Base-by-base conservation (phyloP, 2,329 filamentous ascomycete species). In the Penicillium expansum region DNA sequence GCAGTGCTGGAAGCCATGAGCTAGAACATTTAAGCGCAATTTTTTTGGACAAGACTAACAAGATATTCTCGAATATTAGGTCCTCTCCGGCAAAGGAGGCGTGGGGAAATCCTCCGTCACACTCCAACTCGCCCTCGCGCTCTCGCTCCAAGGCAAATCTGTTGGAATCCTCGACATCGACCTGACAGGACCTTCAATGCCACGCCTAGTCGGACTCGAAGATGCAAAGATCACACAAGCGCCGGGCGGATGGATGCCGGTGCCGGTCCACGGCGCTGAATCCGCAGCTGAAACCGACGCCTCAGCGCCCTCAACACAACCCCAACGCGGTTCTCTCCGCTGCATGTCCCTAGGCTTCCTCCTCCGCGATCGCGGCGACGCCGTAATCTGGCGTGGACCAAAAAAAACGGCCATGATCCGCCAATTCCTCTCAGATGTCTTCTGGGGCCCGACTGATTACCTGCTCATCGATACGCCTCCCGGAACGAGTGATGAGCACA, bases 371-470 rank as follows among this genome's bases (percentile, higher is more conserved):
- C 82, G 93, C 66, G 90, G 90, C 60, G 92, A 97, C 67, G 93
- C 94, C 0, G 92, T 99, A 0, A 94, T 99, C 38, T 99, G 94
- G 94, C 86, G 94, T 52, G 94, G 94, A 0, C 94, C 94, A 2
- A 99, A 99, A 77, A 99, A 99, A 79, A 99, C 94, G 5, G 94
- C 94, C 49, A 99, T 99, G 94, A 91, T 99, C 57, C 86, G 92
- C 39, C 94, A 99, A 74, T 99, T 99, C 71, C 80, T 99, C 29
- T 89, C 90, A 1, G 92, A 97, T 69, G 92, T 97, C 5, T 82
- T 91, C 30, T 97, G 94, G 94, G 83, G 80, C 0, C 83, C 87
- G 24, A 85, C 91, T n/a, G 93, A 97, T 72, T 97, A 91, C 70
- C 82, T 99, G 0, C 83, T 99, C 57, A 91, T 99, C 69, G 94